Evolutionary conservation across 1,139 yeast genomes (phyloP).

Genomic region (Suhomyces atakaporum): DNA sequence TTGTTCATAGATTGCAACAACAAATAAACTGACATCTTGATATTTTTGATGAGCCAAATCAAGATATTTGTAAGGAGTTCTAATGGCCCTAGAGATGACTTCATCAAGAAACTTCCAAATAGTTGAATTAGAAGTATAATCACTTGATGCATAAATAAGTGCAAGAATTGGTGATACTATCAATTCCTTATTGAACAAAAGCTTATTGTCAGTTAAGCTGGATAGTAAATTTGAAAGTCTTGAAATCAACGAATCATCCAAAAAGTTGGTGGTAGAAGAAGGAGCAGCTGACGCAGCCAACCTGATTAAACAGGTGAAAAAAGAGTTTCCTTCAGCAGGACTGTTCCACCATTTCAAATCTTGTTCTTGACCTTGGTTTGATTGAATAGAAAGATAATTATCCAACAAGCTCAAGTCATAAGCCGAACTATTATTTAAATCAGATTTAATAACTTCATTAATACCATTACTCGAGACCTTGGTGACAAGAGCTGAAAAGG

Average conservation of each 20-base stretch:
- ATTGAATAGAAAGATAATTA: slow-evolving; percentile 41
- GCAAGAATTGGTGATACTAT: slow-evolving; percentile 48
- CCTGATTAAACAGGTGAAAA: slow-evolving; percentile 61
- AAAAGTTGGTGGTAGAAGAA: slow-evolving; percentile 24
- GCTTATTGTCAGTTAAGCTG: slow-evolving; percentile 24
- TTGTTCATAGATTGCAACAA: slow-evolving; percentile 72
- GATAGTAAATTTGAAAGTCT: slow-evolving; percentile 29
- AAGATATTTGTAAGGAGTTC: slow-evolving; percentile 80
- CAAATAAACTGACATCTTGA: slow-evolving; percentile 60
- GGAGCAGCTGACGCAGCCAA: slow-evolving; percentile 41
- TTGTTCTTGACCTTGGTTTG: slow-evolving; percentile 36
- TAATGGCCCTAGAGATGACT: slow-evolving; percentile 64
- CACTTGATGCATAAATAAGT: slow-evolving; percentile 39
- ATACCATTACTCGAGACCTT: slow-evolving; percentile 24
- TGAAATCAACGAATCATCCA: slow-evolving; percentile 21
- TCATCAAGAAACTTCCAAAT: slow-evolving; percentile 71
- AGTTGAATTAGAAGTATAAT: slow-evolving; percentile 1
- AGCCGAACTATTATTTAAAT: slow-evolving; percentile 35
- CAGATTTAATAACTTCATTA: slow-evolving; percentile 19
- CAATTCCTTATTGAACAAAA: slow-evolving; percentile 49
- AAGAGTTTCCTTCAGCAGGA: slow-evolving; percentile 44
- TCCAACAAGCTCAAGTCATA: slow-evolving; percentile 59
- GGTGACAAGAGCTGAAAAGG: slow-evolving; percentile 17
- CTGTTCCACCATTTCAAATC: slow-evolving; percentile 69
- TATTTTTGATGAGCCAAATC: slow-evolving; percentile 55